These are phyloP conservation scores for Mesembryanthemum crystallinum DNA, from an alignment of 148 eudicot species.

Conservation along the genomic window DNA sequence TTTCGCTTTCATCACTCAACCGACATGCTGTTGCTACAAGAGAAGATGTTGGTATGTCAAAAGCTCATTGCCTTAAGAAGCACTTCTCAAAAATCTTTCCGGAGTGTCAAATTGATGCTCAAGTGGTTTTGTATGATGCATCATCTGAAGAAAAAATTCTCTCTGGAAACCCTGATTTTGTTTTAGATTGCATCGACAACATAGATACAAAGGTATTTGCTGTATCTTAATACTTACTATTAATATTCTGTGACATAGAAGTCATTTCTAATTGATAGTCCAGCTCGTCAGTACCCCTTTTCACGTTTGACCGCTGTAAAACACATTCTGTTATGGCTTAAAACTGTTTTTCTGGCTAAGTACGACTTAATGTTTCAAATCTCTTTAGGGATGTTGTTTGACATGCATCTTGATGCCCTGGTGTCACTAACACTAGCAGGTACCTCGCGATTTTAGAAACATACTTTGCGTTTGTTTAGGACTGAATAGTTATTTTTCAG, in stretches of 20 bases:
- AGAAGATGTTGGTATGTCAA: slow-evolving; percentile 93
- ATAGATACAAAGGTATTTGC: slow-evolving; percentile 84
- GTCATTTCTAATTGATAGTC: too few relatives aligned
- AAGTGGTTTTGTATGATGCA: slow-evolving; percentile 72
- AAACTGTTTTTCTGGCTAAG: not conserved
- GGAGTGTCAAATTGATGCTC: slow-evolving; percentile 85
- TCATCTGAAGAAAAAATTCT: slow-evolving; percentile 89
- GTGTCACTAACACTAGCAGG: not conserved
- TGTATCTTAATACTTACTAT: not conserved
- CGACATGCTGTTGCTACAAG: slow-evolving; percentile 97
- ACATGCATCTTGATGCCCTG: not conserved
- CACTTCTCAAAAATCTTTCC: slow-evolving; percentile 85
- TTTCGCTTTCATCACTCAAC: slow-evolving; percentile 92
- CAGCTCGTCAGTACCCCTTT: not conserved
- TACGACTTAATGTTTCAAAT: too few relatives aligned
- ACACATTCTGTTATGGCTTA: not conserved
- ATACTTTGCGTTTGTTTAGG: not conserved
- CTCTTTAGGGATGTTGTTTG: not conserved
- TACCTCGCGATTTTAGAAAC: not conserved
- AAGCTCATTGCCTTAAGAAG: slow-evolving; percentile 89
- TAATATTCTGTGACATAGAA: not conserved
- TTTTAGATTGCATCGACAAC: slow-evolving; percentile 97
- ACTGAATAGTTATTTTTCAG: not conserved
- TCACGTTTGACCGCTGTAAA: not conserved
- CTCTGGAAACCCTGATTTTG: slow-evolving; percentile 89